A percentile compares a stretch with the other conserved stretches of the same genome.
These are phyloP conservation scores for Porogramme epimiltina DNA, from an alignment of 1,284 basidiomycete species.

Conservation along the genomic window DNA sequence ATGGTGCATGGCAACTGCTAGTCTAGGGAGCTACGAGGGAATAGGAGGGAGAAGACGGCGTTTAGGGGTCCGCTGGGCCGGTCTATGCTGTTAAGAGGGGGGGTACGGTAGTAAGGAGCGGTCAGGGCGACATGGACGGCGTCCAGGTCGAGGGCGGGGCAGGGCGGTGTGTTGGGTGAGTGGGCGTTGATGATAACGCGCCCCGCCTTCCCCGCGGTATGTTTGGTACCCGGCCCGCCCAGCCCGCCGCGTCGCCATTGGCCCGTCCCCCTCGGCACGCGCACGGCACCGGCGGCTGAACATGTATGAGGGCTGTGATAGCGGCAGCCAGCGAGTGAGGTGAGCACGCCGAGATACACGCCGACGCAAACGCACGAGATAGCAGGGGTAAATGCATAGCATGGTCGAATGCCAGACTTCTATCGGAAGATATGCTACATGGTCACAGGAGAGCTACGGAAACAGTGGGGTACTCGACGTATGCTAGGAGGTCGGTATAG, in stretches of 20 bases:
- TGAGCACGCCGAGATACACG: no score
- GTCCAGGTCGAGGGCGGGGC: background rate
- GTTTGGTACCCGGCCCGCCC: no score
- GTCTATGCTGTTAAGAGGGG: background rate
- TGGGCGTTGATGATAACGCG: background rate
- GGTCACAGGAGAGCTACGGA: background rate
- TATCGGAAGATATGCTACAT: background rate
- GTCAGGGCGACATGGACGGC: background rate
- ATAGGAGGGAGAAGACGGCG: no score
- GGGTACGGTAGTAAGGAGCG: background rate
- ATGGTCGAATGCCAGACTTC: no score
- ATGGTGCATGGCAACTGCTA: constrained; percentile 9
- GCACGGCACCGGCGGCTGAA: no score
- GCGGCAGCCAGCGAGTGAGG: no score
- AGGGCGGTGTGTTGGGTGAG: background rate
- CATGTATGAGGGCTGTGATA: no score
- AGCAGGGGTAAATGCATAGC: no score
- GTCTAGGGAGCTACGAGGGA: no score
- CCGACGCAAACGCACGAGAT: no score
- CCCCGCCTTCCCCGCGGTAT: background rate
- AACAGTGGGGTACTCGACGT: background rate
- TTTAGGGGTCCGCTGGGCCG: background rate
- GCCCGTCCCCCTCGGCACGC: no score
- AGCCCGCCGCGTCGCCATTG: no score
- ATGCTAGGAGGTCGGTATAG: background rate